A percentile compares a stretch with the other conserved stretches of the same genome.
Conservation (phyloP, 331 rosid species). For the Acacia pycnantha region DNA sequence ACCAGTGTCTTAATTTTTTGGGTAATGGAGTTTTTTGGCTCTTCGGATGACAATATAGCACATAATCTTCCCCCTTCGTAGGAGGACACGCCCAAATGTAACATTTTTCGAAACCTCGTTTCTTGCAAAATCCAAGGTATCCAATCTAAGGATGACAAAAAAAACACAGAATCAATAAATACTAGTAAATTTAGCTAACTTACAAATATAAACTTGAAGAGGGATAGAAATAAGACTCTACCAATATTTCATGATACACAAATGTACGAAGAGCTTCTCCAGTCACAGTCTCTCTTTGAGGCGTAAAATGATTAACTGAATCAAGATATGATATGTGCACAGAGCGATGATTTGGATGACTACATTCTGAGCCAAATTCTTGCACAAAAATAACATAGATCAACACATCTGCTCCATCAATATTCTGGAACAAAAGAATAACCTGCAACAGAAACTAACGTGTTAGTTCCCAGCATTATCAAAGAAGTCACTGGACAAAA, state of each 20-base stretch:
- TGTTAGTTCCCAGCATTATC: not conserved
- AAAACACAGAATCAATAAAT: not conserved
- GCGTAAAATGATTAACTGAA: constrained; percentile 70
- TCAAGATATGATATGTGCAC: constrained; percentile 69
- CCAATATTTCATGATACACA: constrained; percentile 78
- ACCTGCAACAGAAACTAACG: constrained; percentile 40
- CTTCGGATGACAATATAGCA: constrained; percentile 65
- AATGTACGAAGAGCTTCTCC: constrained; percentile 77
- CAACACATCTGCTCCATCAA: constrained; percentile 70
- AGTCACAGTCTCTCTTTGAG: constrained; percentile 34
- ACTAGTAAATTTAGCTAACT: not conserved
- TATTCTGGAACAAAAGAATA: constrained; percentile 69
- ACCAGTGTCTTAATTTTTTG: constrained; percentile 63
- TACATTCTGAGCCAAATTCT: constrained; percentile 73
- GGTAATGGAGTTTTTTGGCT: constrained; percentile 58
- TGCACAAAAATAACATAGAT: constrained; percentile 63
- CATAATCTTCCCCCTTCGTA: constrained; percentile 55
- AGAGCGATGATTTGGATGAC: constrained; percentile 51
- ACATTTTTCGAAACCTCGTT: constrained; percentile 55
- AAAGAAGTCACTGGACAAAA: not conserved
- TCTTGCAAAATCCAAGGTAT: constrained; percentile 72
- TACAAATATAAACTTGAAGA: not conserved
- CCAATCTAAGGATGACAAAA: constrained; percentile 47
- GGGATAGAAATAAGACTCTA: constrained; percentile 9
- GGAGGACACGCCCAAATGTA: constrained; percentile 73